These are phyloP conservation scores for Colletotrichum karsti DNA, from an alignment of 2,329 filamentous ascomycete genomes.

Conservation along the genomic window DNA sequence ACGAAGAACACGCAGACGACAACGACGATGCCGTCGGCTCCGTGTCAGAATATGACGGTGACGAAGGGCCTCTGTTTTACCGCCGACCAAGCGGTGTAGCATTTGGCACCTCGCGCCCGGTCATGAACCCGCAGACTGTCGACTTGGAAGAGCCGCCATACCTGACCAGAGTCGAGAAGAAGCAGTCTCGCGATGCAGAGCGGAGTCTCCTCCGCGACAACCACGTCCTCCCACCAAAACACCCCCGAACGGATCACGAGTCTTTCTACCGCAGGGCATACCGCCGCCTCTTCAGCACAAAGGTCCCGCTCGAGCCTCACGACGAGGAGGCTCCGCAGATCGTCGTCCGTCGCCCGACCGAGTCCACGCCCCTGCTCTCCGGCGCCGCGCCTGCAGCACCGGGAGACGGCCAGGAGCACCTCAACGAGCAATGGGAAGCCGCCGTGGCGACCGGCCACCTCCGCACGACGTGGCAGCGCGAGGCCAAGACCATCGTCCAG, in stretches of 20 bases:
- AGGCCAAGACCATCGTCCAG: constrained; percentile 79
- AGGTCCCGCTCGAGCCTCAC: constrained; percentile 47
- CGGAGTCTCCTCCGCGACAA: constrained; percentile 71
- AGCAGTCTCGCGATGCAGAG: constrained; percentile 66
- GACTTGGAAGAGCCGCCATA: constrained; percentile 48
- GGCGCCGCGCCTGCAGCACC: neutral
- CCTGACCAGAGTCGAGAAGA: constrained; percentile 63
- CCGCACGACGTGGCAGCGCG: constrained; percentile 89
- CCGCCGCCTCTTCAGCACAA: constrained; percentile 63
- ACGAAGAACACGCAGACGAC: constrained; percentile 46
- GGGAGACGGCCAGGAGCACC: constrained; percentile 54
- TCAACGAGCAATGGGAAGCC: constrained; percentile 84
- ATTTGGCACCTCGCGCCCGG: constrained; percentile 74
- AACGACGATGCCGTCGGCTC: constrained; percentile 40
- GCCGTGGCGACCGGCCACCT: constrained; percentile 84
- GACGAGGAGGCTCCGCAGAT: constrained; percentile 48
- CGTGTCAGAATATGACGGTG: constrained; percentile 42
- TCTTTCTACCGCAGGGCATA: constrained; percentile 53
- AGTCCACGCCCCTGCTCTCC: constrained; percentile 50
- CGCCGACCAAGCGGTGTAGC: constrained; percentile 81
- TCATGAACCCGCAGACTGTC: constrained; percentile 66
- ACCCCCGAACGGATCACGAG: constrained; percentile 43
- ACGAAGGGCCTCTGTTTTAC: constrained; percentile 65
- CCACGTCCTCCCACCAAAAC: constrained; percentile 71
- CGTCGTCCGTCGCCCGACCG: constrained; percentile 45